Base-by-base conservation (phyloP, 768 basidiomycete species). In the Pisolithus tinctorius region DNA sequence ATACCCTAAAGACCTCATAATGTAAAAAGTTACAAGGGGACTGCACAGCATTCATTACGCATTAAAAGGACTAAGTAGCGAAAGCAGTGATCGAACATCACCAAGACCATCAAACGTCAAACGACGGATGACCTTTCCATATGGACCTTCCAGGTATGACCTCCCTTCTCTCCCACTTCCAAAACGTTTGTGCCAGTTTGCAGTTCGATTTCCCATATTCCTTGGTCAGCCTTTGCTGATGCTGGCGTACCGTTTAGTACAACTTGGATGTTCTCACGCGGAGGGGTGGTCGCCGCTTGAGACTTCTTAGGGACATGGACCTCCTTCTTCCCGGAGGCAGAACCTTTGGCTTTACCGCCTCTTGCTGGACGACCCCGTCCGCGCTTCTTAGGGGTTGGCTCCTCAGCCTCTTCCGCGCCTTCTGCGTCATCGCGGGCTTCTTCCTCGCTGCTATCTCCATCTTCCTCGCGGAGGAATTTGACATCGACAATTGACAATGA, bases 131-230 rank as follows among this genome's bases (percentile, higher is more conserved):
- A 52, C 40, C 80, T 74, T 57, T 82, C 79, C 40, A 83, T 67
- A 62, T 84, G 84, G 23, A 86, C 71, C 65, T 83, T 87, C 86
- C 86, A 88, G 25, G 79, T 64, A 57, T 81, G 63, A 9, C 85
- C 85, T 31, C 79, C 82, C 59, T 76, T 77, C 69, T 86, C 85
- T 31, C 88, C 86, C 25, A 92, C 69, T 64, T 91, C 89, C 27
- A 92, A 63, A 16, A 81, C 68, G 58, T 80, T 86, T 4, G 71
- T 59, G 13, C 89, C 89, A 4, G 71, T 62, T 1, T 78, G 72
- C 16, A 88, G 66, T 16, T 77, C 75, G 14, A 88, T 68, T 57
- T 77, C 74, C 89, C 88, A 91, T 48, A 75, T 67, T 1, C 78
- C 77, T 42, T 70, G 66, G 25, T 74, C 77, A 36, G 74, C 64